These are phyloP conservation scores for Citrullus amarus DNA, from an alignment of 306 rosid genomes.

Conservation along the genomic window DNA sequence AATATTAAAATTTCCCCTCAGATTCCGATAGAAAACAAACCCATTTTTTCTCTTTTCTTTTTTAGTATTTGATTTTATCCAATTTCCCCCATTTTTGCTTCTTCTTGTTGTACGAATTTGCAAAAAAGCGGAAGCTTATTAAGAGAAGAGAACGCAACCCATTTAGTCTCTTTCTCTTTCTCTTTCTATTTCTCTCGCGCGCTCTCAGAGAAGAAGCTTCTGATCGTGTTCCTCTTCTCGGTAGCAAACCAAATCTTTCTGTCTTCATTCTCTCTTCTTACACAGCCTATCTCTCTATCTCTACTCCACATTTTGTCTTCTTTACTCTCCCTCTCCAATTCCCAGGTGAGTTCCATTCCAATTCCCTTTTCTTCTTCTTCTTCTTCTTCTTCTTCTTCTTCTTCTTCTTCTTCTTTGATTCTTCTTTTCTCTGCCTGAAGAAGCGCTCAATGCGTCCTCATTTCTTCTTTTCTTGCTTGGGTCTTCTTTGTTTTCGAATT, in stretches of 20 bases:
- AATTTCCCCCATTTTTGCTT: neutral
- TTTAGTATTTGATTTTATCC: neutral
- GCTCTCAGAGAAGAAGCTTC: slow-evolving; percentile 15
- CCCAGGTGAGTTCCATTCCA: slow-evolving; percentile 18
- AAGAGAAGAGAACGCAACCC: neutral
- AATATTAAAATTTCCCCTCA: slow-evolving; percentile 20
- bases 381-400: neutral
- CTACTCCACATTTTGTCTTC: neutral
- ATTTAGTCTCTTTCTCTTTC: neutral
- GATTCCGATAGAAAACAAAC: neutral
- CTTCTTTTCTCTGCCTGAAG: neutral
- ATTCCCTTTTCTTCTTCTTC: neutral
- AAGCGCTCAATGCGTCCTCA: neutral
- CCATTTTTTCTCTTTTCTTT: neutral
- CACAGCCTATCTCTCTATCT: slow-evolving; percentile 9
- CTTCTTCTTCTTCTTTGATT: neutral
- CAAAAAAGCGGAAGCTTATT: neutral
- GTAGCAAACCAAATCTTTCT: slow-evolving; percentile 12
- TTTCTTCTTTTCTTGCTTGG: neutral
- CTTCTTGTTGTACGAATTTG: neutral
- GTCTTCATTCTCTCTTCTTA: neutral
- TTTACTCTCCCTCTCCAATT: neutral
- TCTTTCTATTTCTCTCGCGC: slow-evolving; percentile 1
- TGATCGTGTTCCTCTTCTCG: slow-evolving; percentile 19
- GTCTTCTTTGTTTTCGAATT: neutral